phyloP scores from a whole-genome alignment of 192 early-diverging fungal species.

The Coemansia sp. region DNA sequence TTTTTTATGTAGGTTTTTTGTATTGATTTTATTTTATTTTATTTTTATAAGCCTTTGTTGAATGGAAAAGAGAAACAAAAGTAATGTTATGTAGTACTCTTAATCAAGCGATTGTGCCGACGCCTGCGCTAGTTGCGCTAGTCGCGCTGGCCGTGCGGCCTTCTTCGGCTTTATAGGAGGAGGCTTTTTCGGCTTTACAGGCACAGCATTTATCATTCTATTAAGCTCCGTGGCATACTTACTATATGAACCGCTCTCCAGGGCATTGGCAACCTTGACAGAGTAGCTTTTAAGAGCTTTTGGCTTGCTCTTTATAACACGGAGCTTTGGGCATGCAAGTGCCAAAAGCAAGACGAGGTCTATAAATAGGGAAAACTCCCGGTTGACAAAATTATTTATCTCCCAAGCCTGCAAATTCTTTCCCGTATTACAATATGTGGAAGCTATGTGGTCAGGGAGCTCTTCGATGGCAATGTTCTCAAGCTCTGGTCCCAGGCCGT shows the following conservation, averaged over 20 bases:
- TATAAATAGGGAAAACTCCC: too few relatives aligned
- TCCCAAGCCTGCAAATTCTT: neutral
- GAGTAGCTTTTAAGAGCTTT: neutral
- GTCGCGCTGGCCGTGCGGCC: too few relatives aligned
- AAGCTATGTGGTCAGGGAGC: neutral
- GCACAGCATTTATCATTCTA: neutral
- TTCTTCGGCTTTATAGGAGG: too few relatives aligned
- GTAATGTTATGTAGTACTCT: too few relatives aligned
- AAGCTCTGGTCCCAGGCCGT: neutral
- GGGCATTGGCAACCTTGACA: neutral
- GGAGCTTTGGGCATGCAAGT: neutral
- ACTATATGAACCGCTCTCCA: neutral
- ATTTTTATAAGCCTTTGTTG: constrained; percentile 6
- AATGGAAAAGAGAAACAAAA: neutral
- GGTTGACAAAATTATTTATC: neutral
- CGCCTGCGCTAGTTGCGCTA: too few relatives aligned
- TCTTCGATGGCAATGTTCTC: neutral
- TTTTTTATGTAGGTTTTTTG: neutral
- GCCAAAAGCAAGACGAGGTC: neutral
- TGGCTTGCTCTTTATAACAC: neutral
- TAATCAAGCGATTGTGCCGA: too few relatives aligned
- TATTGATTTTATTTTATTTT: constrained; percentile 11
- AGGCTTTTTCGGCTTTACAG: neutral
- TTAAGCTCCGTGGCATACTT: neutral
- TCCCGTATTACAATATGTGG: neutral